Conservation (phyloP, 345 rosid genomes). For the Boechera divaricarpa region DNA sequence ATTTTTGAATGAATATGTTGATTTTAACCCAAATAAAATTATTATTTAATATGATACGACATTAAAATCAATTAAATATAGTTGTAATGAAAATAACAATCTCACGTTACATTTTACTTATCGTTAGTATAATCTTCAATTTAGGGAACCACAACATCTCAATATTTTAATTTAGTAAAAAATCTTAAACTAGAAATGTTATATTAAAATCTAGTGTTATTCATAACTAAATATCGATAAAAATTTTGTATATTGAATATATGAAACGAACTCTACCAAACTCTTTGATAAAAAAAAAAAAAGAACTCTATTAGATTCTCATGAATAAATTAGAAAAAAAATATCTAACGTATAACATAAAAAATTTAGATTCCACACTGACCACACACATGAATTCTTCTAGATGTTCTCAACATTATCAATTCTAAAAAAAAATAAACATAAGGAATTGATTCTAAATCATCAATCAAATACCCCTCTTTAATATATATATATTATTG, state of each 20-base stretch:
- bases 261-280: background rate
- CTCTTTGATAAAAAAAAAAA: background rate
- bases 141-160: background rate
- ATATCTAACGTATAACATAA: background rate
- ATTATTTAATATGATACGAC: background rate
- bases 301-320: background rate
- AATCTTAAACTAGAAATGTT: background rate
- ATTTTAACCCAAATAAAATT: background rate
- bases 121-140: background rate
- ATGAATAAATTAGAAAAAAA: background rate
- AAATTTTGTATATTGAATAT: background rate
- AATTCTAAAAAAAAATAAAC: background rate
- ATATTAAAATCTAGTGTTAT: no score
- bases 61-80: background rate
- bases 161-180: background rate
- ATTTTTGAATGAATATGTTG: no score
- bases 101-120: background rate
- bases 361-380: background rate
- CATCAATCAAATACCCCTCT: background rate
- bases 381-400: background rate
- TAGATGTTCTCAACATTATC: background rate
- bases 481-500: background rate
- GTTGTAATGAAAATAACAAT: background rate
- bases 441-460: background rate
- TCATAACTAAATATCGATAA: background rate